Evolutionary conservation across 2,329 filamentous ascomycete species (phyloP).

Genomic region (Cercospora sp.): DNA sequence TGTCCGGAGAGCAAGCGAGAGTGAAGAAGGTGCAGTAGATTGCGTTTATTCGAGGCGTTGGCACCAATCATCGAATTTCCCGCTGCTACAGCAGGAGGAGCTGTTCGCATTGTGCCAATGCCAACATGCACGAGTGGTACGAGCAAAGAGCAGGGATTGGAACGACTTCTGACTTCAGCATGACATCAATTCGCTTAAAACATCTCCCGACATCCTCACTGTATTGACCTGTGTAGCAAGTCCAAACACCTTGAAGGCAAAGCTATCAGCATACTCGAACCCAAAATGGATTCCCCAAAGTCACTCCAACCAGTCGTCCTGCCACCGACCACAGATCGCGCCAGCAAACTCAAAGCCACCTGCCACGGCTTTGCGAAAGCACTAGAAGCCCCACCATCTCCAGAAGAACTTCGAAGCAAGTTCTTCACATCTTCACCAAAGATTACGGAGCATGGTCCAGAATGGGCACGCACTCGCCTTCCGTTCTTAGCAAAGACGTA

Average conservation of each 20-base stretch:
- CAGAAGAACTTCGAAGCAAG: neutral
- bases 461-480: neutral
- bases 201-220: neutral
- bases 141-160: neutral
- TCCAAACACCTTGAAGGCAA: neutral
- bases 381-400: conserved; percentile 1
- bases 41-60: too few relatives aligned
- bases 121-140: neutral
- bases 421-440: neutral
- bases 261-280: neutral
- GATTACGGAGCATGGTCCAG: neutral
- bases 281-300: neutral
- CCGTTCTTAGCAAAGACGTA: conserved; percentile 1
- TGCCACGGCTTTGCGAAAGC: conserved; percentile 1
- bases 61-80: neutral
- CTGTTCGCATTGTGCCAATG: neutral
- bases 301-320: neutral
- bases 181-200: conserved; percentile 4
- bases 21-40: conserved; percentile 3
- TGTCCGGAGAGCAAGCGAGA: neutral
- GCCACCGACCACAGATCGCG: conserved; percentile 5
- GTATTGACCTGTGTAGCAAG: neutral
- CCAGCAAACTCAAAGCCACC: neutral
- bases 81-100: neutral
- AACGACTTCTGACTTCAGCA: conserved; percentile 11